Base-by-base conservation (phyloP, 192 early-diverging fungal genomes). In the Entomortierella chlamydospora region DNA sequence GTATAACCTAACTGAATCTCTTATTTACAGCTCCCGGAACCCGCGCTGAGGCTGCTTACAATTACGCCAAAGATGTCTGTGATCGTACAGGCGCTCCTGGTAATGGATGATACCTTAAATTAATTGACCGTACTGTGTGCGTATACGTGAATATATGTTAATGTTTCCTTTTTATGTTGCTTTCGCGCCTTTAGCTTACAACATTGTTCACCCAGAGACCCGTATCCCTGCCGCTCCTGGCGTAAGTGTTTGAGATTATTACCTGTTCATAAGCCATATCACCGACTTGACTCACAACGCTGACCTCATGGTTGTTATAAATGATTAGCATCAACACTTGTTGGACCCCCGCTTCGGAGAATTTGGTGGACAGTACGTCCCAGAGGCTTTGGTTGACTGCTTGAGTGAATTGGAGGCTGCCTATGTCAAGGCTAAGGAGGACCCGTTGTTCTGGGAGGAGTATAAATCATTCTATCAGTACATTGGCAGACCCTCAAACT, bases 291-390 rank as follows among this genome's bases (percentile, higher is more conserved):
- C 34, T 37, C 15, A 15, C 15, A 50, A 22, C 15, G 4, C 17
- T 4, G 15, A 10, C 49, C 15, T 22, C 25, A 30, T 59, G 58
- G 34, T 20, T 28, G 26, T 59, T 50, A 5, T 10, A 22, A 9
- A 33, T 72, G 26, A 51, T 47, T 67, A 74, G 73, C 54, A 64
- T 54, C 83, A 87, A 43, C 86, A 93, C 57, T 69, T 86, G 57
- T 74, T 97, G 8, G 86, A 90, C 7, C 82, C 91, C 54, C 92
- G 96, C 25, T 99, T 95, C 73, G 98, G 98, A 68, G 89, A 94
- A 41, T 99, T 95, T 82, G 98, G 98, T 72, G 98, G 98, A 25
- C 95, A 95, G 72, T 99, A 99, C 83, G 94, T 98, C 8, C 95
- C 98, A 12, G 98, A 99, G 81, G 93, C 98, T n/a, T 87, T 99